These are phyloP conservation scores for Ogataea paraovalis DNA, from an alignment of 805 yeast species.

Conservation along the genomic window DNA sequence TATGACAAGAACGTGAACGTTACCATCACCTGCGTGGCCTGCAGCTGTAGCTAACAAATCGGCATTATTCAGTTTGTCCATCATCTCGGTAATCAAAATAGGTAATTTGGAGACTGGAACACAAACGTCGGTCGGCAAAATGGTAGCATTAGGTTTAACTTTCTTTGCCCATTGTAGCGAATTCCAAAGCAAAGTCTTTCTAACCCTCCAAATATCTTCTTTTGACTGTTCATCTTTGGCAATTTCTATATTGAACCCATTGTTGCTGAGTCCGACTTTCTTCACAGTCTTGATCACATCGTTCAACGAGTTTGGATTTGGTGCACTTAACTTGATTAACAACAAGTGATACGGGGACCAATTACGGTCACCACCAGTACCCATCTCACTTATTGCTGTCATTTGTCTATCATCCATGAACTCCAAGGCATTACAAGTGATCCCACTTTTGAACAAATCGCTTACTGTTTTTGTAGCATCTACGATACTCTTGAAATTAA, in stretches of 20 bases:
- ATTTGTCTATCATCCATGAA: slow-evolving; percentile 69
- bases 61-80: slow-evolving; percentile 50
- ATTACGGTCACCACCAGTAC: slow-evolving; percentile 30
- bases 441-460: slow-evolving; percentile 56
- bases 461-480: slow-evolving; percentile 72
- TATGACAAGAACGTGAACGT: slow-evolving; percentile 65
- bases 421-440: slow-evolving; percentile 71
- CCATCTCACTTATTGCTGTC: slow-evolving; percentile 55
- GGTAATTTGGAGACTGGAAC: slow-evolving; percentile 73
- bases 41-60: slow-evolving; percentile 56
- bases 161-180: slow-evolving; percentile 61
- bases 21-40: slow-evolving; percentile 86
- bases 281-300: slow-evolving; percentile 46
- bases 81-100: slow-evolving; percentile 56
- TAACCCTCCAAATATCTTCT: slow-evolving; percentile 68
- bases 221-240: slow-evolving; percentile 62
- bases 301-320: slow-evolving; percentile 31
- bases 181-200: slow-evolving; percentile 68
- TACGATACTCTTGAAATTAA: slow-evolving; percentile 60
- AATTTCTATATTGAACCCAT: slow-evolving; percentile 54
- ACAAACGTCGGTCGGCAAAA: slow-evolving; percentile 80
- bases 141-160: slow-evolving; percentile 38
- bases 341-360: slow-evolving; percentile 36
- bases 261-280: slow-evolving; percentile 48
- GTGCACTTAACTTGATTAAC: slow-evolving; percentile 61